Evolutionary conservation across 176 grass and related monocot species (phyloP).

Genomic region (Avena insularis): DNA sequence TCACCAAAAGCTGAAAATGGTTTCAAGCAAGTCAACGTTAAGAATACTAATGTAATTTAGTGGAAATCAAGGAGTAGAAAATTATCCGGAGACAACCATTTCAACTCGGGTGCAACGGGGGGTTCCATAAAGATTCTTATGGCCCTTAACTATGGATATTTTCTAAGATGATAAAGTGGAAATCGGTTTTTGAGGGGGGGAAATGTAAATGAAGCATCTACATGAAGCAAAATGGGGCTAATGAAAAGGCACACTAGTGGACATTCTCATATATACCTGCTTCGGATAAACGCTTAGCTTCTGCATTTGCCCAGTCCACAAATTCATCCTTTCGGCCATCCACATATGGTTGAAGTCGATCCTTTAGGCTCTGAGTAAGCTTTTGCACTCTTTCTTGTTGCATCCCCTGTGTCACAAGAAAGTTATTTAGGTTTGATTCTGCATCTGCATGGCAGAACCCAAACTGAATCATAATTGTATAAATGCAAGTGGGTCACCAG

Average conservation of each 20-base stretch:
- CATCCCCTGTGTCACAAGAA: conserved; percentile 63
- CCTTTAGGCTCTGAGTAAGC: conserved; percentile 81
- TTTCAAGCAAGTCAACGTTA: conserved; percentile 42
- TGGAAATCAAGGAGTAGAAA: background rate
- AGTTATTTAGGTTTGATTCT: conserved; percentile 33
- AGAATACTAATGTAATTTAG: conserved; percentile 22
- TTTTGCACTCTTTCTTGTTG: conserved; percentile 85
- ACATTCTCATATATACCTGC: conserved; percentile 61
- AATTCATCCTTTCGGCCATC: conserved; percentile 79
- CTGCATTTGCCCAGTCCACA: conserved; percentile 68
- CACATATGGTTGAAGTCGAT: conserved; percentile 81
- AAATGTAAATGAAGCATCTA: conserved; percentile 35
- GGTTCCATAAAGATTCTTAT: background rate
- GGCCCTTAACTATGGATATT: background rate
- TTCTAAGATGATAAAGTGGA: background rate
- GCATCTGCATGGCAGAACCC: background rate
- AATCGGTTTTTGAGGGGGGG: background rate
- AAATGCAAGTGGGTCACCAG: no score
- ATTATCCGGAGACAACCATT: background rate
- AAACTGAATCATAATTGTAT: conserved; percentile 8
- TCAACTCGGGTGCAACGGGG: background rate
- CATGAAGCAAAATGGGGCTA: background rate
- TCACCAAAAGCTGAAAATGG: conserved; percentile 88
- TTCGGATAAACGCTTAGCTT: conserved; percentile 81
- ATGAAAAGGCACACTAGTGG: background rate